Base-by-base conservation (phyloP, 768 basidiomycete species). In the Clathrus columnatus region DNA sequence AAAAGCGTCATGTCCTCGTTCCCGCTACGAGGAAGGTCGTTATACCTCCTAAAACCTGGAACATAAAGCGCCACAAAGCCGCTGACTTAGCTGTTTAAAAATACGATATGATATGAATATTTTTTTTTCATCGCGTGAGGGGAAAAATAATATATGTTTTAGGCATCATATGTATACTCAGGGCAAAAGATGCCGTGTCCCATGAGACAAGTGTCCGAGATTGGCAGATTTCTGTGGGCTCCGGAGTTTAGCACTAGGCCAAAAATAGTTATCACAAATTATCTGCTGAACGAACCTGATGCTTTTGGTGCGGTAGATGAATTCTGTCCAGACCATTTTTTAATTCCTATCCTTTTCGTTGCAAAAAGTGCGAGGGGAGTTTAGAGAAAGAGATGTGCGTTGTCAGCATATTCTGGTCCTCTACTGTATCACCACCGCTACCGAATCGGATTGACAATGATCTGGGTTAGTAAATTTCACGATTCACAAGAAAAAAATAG, bases 141-240 rank as follows among this genome's bases (percentile, higher is more conserved):
- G 28, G 20, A 21, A 10, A 50, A 36, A 36, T 4, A 8, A n/a
- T 36, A 11, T 14, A 36, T 14, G 36, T 47, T 47, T 47, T 7
- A n/a, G n/a, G n/a, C n/a, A n/a, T n/a, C n/a, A n/a, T n/a, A n/a
- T n/a, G n/a, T n/a, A n/a, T n/a, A n/a, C n/a, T 18, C 14, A 50
- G 49, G 51, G 51, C 32, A 1, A 42, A 18, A 11, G 20, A 36
- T 11, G 7, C 36, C 36, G 36, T 14, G 51, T 7, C 10, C 1
- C 14, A 8, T 43, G 51, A 53, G 51, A 43, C 32, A 53, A 6
- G 10, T 27, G 41, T 41, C 51, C 51, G 51, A 53, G 41, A 26
- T 53, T 53, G 51, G 51, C 20, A 41, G n/a, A 5, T 8, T 36
- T 8, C 14, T 11, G 11, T 11, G 36, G 36, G 36, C 36, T 5